Evolutionary conservation across 305 asterid genomes (phyloP).

Genomic region (Striga hermonthica): DNA sequence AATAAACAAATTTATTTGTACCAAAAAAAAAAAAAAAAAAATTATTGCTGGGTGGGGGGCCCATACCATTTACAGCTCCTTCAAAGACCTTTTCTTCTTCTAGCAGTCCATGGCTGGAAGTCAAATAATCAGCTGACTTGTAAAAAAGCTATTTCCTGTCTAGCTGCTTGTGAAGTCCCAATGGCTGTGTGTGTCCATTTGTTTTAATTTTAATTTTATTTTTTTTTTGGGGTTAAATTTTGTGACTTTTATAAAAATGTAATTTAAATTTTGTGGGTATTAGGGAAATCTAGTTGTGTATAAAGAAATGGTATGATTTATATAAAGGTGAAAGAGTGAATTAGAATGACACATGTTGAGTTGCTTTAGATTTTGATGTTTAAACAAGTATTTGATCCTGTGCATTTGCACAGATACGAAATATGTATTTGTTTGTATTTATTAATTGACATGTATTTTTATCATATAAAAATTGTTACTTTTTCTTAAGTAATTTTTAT

Average conservation of each 20-base stretch:
- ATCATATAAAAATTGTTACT: too few species aligned
- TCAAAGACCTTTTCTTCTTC: slow-evolving; percentile 29
- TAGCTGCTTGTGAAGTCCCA: slow-evolving; percentile 23
- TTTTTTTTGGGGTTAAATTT: too few species aligned
- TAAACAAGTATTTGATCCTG: too few species aligned
- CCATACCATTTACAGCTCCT: slow-evolving; percentile 31
- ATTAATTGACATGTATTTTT: too few species aligned
- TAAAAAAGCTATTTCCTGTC: slow-evolving; percentile 42
- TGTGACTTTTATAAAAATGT: background rate
- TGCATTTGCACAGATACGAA: too few species aligned
- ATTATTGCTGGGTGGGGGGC: slow-evolving; percentile 34
- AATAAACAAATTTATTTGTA: slow-evolving; percentile 28
- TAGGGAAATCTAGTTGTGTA: background rate
- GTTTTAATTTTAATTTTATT: too few species aligned
- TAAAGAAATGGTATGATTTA: too few species aligned
- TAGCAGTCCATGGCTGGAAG: slow-evolving; percentile 33
- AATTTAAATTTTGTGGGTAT: background rate
- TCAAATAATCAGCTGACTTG: slow-evolving; percentile 52
- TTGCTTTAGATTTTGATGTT: slow-evolving; percentile 19
- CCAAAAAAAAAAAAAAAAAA: too few species aligned
- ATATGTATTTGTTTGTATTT: too few species aligned
- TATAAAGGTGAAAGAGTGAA: too few species aligned
- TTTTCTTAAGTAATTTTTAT: too few species aligned
- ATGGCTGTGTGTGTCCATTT: background rate
- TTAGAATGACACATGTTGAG: too few species aligned